Base-by-base conservation (phyloP, 148 eudicot genomes). In the Polygonum maritimum region DNA sequence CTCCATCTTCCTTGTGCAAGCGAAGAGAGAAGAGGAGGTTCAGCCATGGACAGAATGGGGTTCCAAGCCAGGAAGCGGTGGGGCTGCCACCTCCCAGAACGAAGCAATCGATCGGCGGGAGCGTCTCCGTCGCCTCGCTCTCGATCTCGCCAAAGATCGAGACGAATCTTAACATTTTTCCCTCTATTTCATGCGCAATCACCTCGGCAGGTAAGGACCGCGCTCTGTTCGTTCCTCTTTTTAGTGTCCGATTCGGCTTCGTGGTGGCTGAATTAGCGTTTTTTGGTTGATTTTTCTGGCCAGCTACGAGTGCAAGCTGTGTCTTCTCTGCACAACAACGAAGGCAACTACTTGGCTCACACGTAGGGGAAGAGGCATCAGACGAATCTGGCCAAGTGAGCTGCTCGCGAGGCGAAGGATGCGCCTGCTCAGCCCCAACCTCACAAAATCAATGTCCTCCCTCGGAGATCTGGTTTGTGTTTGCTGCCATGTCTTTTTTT, bases 1-100 rank as follows among this genome's bases (percentile, higher is more conserved):
- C 31, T 1, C 31, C 31, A 26, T 26, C 31, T 26, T 26, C 31
- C 31, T 1, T 26, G 31, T 26, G 71, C 38, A 5, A 16, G 81
- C 73, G 75, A 71, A 26, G 77, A 75, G 69, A 54, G 76, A 55
- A 40, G 44, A 40, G 54, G 22, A 11, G 45, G 26, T 9, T 33
- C 31, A 44, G 22, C 49, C 67, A 94, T 94, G 98, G 97, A 94
- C 71, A 84, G 98, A 92, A 33, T 92, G 98, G 98, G 98, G 98
- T 36, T 95, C 98, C 67, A 95, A 95, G 83, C 98, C 98, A 7
- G 98, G 98, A 0, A 95, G 98, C 84, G 98, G 97, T 2, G 98
- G 98, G 78, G 98, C 98, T 74, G 98, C 98, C 80, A 80, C 98
- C 48, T 84, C 92, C 35, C 98, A 94, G 77, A 94, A 92, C 47